These are phyloP conservation scores for Chrysoporthe deuterocubensis DNA, from an alignment of 2,329 filamentous ascomycete genomes.

Conservation along the genomic window DNA sequence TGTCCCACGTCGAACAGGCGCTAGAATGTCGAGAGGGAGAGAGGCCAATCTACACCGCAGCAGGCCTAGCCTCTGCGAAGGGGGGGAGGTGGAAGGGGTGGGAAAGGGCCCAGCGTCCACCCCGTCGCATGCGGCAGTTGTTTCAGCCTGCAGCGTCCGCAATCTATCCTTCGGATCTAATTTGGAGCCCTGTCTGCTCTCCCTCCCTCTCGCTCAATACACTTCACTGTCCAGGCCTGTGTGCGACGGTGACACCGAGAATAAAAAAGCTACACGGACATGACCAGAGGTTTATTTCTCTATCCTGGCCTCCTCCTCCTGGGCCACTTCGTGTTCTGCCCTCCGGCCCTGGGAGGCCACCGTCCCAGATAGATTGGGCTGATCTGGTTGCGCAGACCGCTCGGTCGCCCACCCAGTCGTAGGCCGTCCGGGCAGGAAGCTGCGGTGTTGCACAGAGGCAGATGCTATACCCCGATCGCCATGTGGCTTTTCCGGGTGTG, in stretches of 20 bases:
- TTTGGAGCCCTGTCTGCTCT: not conserved
- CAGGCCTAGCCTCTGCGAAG: not conserved
- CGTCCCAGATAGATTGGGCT: constrained; percentile 22
- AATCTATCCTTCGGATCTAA: constrained; percentile 8
- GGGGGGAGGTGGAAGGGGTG: not conserved
- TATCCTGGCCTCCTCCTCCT: not conserved
- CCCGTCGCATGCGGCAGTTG: constrained; percentile 25
- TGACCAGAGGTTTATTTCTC: not conserved
- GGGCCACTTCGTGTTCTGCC: not conserved
- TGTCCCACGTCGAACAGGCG: constrained; percentile 8
- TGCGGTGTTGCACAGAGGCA: not conserved
- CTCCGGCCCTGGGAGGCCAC: not conserved
- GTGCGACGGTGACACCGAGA: constrained; percentile 12
- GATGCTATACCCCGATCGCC: constrained; percentile 5
- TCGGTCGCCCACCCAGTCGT: not conserved
- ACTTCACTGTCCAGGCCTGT: not conserved
- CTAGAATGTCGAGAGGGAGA: not conserved
- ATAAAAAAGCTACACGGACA: not conserved
- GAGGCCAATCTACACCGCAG: not conserved
- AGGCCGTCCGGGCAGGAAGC: not conserved
- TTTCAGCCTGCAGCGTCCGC: constrained; percentile 20
- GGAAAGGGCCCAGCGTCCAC: not conserved
- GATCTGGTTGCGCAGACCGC: not conserved
- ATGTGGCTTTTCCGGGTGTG: constrained; percentile 15
- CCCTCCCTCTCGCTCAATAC: not conserved